phyloP scores from a whole-genome alignment of 192 early-diverging fungal genomes.

The Cladochytrium replicatum region DNA sequence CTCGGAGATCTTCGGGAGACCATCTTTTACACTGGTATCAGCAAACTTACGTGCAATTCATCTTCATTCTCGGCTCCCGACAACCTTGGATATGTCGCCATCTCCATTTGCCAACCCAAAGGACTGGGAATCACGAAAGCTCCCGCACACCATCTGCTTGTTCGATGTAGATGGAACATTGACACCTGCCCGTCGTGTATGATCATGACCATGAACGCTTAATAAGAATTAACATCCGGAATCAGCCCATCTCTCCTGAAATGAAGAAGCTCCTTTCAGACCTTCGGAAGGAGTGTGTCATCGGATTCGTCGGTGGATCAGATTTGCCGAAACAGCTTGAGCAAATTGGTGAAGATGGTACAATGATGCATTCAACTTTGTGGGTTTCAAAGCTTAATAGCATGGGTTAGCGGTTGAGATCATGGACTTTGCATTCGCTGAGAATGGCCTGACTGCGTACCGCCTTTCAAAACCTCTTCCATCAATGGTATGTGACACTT shows the following conservation, averaged over 20 bases:
- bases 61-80: too few relatives aligned
- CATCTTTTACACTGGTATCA: too few relatives aligned
- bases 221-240: neutral
- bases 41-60: too few relatives aligned
- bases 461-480: slow-evolving; percentile 57
- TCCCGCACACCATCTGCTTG: slow-evolving; percentile 74
- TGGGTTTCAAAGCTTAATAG: neutral
- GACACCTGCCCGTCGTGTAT: slow-evolving; percentile 73
- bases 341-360: slow-evolving; percentile 81
- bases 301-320: slow-evolving; percentile 96
- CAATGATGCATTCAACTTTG: neutral
- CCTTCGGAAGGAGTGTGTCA: slow-evolving; percentile 79
- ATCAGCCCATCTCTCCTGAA: slow-evolving; percentile 62
- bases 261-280: slow-evolving; percentile 66
- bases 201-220: neutral
- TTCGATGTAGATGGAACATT: slow-evolving; percentile 98
- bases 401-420: slow-evolving; percentile 51
- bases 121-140: slow-evolving; percentile 20
- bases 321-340: slow-evolving; percentile 91
- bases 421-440: slow-evolving; percentile 95
- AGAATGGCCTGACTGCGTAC: slow-evolving; percentile 96
- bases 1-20: too few relatives aligned
- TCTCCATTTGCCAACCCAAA: too few relatives aligned
- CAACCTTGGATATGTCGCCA: too few relatives aligned
- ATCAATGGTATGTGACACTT: slow-evolving; percentile 55